phyloP scores from a whole-genome alignment of 306 rosid species.

The Inga laurina region DNA sequence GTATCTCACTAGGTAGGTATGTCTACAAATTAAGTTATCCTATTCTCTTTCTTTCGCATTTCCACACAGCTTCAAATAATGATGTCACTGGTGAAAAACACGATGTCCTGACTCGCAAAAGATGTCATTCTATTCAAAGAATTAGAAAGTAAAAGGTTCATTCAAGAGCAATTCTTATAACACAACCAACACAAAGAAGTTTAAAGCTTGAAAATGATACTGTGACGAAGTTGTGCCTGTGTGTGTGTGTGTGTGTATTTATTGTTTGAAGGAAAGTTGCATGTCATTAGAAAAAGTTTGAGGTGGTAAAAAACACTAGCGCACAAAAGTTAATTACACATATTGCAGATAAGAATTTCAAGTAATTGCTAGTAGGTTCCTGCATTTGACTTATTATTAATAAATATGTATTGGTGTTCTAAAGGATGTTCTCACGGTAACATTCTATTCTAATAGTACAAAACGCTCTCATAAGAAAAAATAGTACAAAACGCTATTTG shows the following conservation, averaged over 20 bases:
- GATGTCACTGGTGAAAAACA: background rate
- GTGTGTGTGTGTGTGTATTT: no score
- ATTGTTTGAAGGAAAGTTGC: no score
- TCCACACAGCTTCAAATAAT: background rate
- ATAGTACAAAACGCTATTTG: background rate
- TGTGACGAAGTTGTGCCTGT: background rate
- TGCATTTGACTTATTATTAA: no score
- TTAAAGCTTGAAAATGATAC: background rate
- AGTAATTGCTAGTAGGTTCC: no score
- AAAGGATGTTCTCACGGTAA: background rate
- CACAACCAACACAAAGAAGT: background rate
- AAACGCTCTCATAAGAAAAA: background rate
- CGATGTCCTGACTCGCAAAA: background rate
- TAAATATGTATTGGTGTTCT: background rate
- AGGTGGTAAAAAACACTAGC: no score
- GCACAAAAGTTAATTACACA: no score
- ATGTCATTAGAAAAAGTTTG: no score
- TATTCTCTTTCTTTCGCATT: background rate
- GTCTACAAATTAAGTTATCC: background rate
- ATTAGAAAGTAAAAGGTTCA: background rate
- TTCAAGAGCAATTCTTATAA: background rate
- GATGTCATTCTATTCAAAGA: background rate
- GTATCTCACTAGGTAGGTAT: background rate
- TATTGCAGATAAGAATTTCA: no score
- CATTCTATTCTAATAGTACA: background rate